Evolutionary conservation across 768 basidiomycete species (phyloP), one percentile per base, ranked within the genome.

Genomic region (Suillus subluteus): DNA sequence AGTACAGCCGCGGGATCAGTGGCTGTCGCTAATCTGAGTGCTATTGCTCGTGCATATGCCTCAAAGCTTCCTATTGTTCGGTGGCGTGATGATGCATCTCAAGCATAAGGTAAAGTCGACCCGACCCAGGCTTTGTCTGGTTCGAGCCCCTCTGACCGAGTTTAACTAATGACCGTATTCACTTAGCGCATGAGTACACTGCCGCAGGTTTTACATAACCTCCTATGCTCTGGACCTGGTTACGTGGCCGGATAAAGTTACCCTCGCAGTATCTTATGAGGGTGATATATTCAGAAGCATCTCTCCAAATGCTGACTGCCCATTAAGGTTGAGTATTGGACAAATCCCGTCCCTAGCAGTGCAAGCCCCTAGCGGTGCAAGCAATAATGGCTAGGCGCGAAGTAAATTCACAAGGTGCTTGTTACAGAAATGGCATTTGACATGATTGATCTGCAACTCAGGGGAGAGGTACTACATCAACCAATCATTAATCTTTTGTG

Each of bases 191-290:
- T 37, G 77, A 82, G 84, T 66, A 82, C 85, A 35, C 79, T 43
- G 88, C 89, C 58, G 87, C 88, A n/a, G 87, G 86, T 21, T 91
- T 91, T 75, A 86, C 84, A 3, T 90, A 82, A 76, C 88, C 88
- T 18, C 69, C 84, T 62, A 37, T 91, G 88, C 73, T 81, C 84
- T 48, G 86, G 88, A 12, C 79, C 86, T 21, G 82, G 86, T 0
- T 91, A 77, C 70, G 78, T 79, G 85, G 30, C 30, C 52, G 30
- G 86, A 21, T 80, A 74, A 9, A 79, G 72, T 64, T 90, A 91
- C 73, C 70, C 81, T 6, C 87, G 80, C 72, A 81, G 89, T 87
- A 16, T 82, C 87, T 15, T 90, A 82, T 71, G 73, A 79, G 54
- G 88, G 88, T 35, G 88, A 89, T 72, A 86, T 90, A 86, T 90